Conservation (phyloP, 2,329 filamentous ascomycete genomes). For the Xylariaceae sp. region DNA sequence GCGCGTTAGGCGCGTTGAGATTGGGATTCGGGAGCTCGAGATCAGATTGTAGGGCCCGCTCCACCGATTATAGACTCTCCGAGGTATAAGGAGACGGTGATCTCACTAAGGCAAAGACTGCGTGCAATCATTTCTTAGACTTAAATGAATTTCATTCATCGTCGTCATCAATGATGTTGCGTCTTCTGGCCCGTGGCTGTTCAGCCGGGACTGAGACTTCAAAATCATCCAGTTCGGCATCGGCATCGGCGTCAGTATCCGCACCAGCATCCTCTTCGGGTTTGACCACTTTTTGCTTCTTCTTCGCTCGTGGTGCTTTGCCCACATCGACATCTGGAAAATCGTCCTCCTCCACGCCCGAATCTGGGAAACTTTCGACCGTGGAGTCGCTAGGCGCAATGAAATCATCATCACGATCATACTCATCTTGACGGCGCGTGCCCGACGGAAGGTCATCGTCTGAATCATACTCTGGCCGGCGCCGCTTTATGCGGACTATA, state of each 20-base stretch:
- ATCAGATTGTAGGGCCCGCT: background rate
- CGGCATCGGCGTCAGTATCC: constrained; percentile 52
- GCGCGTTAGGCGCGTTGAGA: background rate
- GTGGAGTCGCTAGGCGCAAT: constrained; percentile 72
- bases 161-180: constrained; percentile 56
- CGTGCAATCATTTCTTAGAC: background rate
- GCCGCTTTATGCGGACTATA: constrained; percentile 46
- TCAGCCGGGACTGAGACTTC: constrained; percentile 35
- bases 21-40: background rate
- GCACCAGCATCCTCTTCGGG: constrained; percentile 46
- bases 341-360: constrained; percentile 58
- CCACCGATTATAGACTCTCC: constrained; percentile 1
- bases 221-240: constrained; percentile 50
- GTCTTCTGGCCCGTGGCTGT: constrained; percentile 42
- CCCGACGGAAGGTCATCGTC: constrained; percentile 65
- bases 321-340: constrained; percentile 46
- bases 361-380: constrained; percentile 46
- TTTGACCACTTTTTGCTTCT: constrained; percentile 48
- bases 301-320: constrained; percentile 37
- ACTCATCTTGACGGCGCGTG: constrained; percentile 62
- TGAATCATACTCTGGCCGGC: constrained; percentile 64
- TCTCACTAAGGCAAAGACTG: background rate
- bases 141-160: constrained; percentile 33
- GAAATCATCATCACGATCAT: constrained; percentile 75
- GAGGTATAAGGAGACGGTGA: background rate